Base-by-base conservation (phyloP, 768 basidiomycete genomes). In the Leucocoprinus birnbaumii region DNA sequence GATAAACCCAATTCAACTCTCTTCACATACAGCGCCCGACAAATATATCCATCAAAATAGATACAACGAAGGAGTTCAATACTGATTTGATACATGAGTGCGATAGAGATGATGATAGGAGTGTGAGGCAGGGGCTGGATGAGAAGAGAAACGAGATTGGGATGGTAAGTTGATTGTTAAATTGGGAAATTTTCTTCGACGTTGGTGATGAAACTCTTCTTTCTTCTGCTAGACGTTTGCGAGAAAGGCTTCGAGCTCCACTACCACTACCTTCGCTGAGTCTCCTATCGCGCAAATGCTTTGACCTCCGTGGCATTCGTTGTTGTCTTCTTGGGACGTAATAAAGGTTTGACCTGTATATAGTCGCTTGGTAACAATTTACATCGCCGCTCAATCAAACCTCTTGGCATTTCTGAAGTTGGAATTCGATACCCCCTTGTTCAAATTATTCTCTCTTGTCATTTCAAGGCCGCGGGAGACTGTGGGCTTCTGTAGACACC, bases 21-120 rank as follows among this genome's bases (percentile, higher is more conserved):
- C 19, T 53, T 22, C 27, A 21, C 42, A 57, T 40, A 5, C 59
- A 76, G 72, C 74, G 71, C 27, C 71, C 74, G 0, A 67, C 70
- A 2, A 79, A 80, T 55, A 79, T 80, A 41, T 77, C 79, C 2
- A 80, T 82, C 70, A 80, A 80, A 59, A 79, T 82, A 48, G 75
- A 80, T 57, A 82, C 80, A 2, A 80, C 77, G 4, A 75, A 78
- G 57, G 77, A 82, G 61, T 77, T 75, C 57, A 70, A 66, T 19
- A 71, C 69, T 2, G 79, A 80, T 61, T 66, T 67, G 7, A 71
- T 74, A 24, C 65, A 68, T 9, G 73, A 68, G 3, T 60, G 63
- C 19, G 69, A 66, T 21, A 47, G 53, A 25, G 65, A 66, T 11
- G 68, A 66, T 42, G 4, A 35, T 37, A 26, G n/a, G 10, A 38